A percentile compares a stretch with the other conserved stretches of the same genome.
Evolutionary conservation across 2,329 filamentous ascomycete species (phyloP).

Genomic region (Aureobasidium melanogenum): DNA sequence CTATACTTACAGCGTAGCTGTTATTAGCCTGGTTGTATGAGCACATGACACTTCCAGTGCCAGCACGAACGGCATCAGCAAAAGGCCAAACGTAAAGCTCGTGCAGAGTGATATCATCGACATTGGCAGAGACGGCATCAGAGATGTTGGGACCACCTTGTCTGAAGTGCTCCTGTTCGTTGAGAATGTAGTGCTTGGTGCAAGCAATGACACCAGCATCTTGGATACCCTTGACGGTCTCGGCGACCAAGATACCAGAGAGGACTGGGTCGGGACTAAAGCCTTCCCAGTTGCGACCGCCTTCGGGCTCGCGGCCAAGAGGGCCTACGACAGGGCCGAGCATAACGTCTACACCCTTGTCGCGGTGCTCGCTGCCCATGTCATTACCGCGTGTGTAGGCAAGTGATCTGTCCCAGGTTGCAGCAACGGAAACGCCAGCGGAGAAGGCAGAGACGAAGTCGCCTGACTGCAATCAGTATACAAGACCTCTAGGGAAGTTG

Average conservation of each 20-base stretch:
- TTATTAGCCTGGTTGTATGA: constrained; percentile 74
- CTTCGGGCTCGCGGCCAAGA: constrained; percentile 58
- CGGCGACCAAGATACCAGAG: constrained; percentile 61
- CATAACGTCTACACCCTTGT: constrained; percentile 66
- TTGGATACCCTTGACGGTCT: constrained; percentile 73
- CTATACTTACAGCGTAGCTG: constrained; percentile 45
- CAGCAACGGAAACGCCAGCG: constrained; percentile 67
- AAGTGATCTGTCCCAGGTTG: constrained; percentile 69
- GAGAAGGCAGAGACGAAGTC: constrained; percentile 79
- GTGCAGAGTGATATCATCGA: constrained; percentile 56
- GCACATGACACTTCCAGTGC: constrained; percentile 45
- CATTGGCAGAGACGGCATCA: constrained; percentile 51
- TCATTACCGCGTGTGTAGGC: constrained; percentile 60
- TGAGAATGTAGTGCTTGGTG: constrained; percentile 66
- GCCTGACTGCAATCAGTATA: constrained; percentile 28
- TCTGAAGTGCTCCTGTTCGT: constrained; percentile 64
- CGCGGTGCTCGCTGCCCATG: constrained; percentile 67
- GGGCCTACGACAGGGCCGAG: constrained; percentile 72
- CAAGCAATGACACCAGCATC: constrained; percentile 74
- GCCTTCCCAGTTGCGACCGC: constrained; percentile 64
- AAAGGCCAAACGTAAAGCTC: constrained; percentile 55
- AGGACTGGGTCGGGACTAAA: constrained; percentile 67
- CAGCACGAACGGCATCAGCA: constrained; percentile 42
- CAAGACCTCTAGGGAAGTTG: background rate
- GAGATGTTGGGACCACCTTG: constrained; percentile 50